Percentiles rank a stretch among this genome's conserved stretches.
phyloP scores from a whole-genome alignment of 345 rosid species.

The Corchorus olitorius region DNA sequence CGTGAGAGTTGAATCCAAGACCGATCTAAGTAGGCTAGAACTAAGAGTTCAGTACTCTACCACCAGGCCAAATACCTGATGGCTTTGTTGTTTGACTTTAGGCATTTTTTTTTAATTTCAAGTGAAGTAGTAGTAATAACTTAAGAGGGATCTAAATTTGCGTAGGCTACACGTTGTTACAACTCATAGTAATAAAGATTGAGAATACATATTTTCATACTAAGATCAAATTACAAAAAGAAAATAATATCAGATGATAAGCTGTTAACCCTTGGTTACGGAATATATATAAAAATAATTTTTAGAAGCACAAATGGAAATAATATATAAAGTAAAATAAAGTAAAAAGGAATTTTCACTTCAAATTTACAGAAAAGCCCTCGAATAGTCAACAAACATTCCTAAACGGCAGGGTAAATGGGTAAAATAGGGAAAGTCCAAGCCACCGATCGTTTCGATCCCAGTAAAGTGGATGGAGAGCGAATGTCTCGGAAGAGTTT shows the following conservation, averaged over 20 bases:
- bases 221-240: neutral
- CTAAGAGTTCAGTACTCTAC: no score
- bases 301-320: neutral
- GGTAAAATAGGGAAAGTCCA: conserved; percentile 14
- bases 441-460: conserved; percentile 1
- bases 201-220: neutral
- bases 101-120: no score
- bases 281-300: neutral
- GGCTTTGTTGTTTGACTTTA: no score
- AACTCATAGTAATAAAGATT: neutral
- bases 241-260: neutral
- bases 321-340: no score
- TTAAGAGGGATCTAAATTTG: no score
- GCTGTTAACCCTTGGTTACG: neutral
- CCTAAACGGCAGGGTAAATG: neutral
- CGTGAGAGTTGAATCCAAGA: no score
- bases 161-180: conserved; percentile 4
- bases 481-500: conserved; percentile 40
- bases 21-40: no score
- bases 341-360: neutral
- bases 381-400: neutral
- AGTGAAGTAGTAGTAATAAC: no score
- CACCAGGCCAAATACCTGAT: no score
- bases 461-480: neutral
- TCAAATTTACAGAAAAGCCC: neutral